Conservation (phyloP, 192 early-diverging fungal species). For the Backusella tarrabulga region DNA sequence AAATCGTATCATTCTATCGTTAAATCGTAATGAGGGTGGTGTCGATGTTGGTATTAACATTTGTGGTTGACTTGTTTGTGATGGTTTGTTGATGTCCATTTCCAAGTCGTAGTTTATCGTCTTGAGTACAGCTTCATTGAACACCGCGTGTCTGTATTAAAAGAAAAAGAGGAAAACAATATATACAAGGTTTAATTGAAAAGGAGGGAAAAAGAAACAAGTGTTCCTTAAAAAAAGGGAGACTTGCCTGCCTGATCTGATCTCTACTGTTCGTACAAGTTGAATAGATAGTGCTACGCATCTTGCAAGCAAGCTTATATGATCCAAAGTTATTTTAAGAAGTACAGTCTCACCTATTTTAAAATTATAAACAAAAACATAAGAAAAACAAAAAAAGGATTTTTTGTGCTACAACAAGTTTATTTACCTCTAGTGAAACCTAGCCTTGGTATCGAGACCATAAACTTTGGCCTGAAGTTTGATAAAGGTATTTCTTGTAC, state of each 20-base stretch:
- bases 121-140: slow-evolving; percentile 4
- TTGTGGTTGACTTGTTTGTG: slow-evolving; percentile 10
- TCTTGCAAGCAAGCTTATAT: slow-evolving; percentile 5
- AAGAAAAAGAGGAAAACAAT: not conserved
- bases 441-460: slow-evolving; percentile 19
- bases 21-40: slow-evolving; percentile 22
- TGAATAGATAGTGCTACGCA: slow-evolving; percentile 18
- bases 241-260: slow-evolving; percentile 10
- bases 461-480: not conserved
- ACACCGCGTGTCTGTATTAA: not conserved
- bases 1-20: slow-evolving; percentile 19
- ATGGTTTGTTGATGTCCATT: slow-evolving; percentile 14
- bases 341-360: slow-evolving; percentile 7
- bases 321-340: slow-evolving; percentile 8
- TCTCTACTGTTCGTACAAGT: slow-evolving; percentile 22
- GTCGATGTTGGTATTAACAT: slow-evolving; percentile 28
- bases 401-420: not conserved
- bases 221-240: not conserved
- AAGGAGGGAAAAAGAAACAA: not conserved
- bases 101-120: slow-evolving; percentile 3
- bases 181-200: not conserved
- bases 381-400: not conserved
- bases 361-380: not conserved
- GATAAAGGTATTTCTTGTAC: slow-evolving; percentile 10
- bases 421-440: slow-evolving; percentile 38